These are phyloP conservation scores for Cryptococcus sp. DNA, from an alignment of 1,284 basidiomycete genomes.

Conservation along the genomic window DNA sequence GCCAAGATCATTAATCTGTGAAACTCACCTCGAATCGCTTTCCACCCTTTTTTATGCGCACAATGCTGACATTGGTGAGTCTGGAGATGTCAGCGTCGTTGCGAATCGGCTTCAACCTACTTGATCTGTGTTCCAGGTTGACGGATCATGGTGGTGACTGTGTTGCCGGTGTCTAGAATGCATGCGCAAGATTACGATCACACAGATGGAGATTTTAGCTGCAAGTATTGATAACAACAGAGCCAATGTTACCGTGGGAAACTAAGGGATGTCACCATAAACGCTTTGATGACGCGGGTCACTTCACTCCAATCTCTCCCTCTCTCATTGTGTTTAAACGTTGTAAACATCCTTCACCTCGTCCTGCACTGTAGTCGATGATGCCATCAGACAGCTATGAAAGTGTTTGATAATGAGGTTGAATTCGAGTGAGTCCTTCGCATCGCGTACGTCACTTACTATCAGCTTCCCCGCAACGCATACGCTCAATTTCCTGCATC, in stretches of 20 bases:
- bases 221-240: conserved; percentile 1
- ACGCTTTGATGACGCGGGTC: too few relatives aligned
- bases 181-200: too few relatives aligned
- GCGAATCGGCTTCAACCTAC: conserved; percentile 18
- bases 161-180: conserved; percentile 1
- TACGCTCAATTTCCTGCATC: conserved; percentile 85
- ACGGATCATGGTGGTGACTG: conserved; percentile 19
- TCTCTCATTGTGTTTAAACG: too few relatives aligned
- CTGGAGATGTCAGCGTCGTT: conserved; percentile 53
- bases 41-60: conserved; percentile 92
- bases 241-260: background rate
- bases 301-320: too few relatives aligned
- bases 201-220: background rate
- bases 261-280: background rate
- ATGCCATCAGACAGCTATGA: conserved; percentile 20
- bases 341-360: too few relatives aligned
- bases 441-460: conserved; percentile 8
- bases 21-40: conserved; percentile 88
- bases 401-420: conserved; percentile 37
- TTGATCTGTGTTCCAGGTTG: conserved; percentile 51
- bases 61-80: conserved; percentile 94
- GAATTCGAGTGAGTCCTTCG: conserved; percentile 29
- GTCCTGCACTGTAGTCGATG: background rate
- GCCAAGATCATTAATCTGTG: background rate
- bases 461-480: conserved; percentile 79